Evolutionary conservation across 1,139 yeast species (phyloP), one percentile per base, ranked within the genome.

Genomic region (Scheffersomyces titani): DNA sequence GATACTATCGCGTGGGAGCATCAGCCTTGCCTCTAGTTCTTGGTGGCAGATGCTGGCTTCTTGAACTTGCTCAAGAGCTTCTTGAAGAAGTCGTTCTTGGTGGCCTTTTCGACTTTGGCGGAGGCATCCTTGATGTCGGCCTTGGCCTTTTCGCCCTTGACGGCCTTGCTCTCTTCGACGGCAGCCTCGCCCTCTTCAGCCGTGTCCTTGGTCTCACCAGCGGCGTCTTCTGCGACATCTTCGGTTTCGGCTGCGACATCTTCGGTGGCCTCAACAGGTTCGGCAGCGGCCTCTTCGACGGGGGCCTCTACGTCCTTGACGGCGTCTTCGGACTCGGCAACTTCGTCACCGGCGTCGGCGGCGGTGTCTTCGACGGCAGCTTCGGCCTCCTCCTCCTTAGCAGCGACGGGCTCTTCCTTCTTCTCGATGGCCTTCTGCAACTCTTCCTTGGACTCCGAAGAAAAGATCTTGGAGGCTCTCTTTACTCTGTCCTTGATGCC

Each of bases 81-180:
- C 78, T 81, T 83, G 73, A 82, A 76, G 68, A 81, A 72, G 61
- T 78, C 77, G 66, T 76, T 77, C 81, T 81, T 76, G 46, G 69
- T 73, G 54, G 71, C 75, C 62, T 73, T 75, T 54, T 71, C 76
- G 54, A 67, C 72, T 59, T 72, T 69, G 50, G 62, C 65, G 19
- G 75, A 63, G 50, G 69, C 61, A 47, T 67, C 66, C 57, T 68
- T 70, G 52, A 71, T 72, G 51, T 71, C 73, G 24, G 70, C 72
- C 65, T 72, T 69, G 53, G 77, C 76, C 55, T 62, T 69, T 57
- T 70, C 73, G 50, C 59, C 70, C 52, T 57, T 56, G 55, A 48
- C 18, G 21, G 52, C 51, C 11, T 30, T 52, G 20, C 57, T 59
- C 44, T 58, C 61, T 48, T 57, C 60, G 21, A 60, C 61, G n/a